Base-by-base conservation (phyloP, 2,329 filamentous ascomycete species). In the Cryphonectria naterciae region DNA sequence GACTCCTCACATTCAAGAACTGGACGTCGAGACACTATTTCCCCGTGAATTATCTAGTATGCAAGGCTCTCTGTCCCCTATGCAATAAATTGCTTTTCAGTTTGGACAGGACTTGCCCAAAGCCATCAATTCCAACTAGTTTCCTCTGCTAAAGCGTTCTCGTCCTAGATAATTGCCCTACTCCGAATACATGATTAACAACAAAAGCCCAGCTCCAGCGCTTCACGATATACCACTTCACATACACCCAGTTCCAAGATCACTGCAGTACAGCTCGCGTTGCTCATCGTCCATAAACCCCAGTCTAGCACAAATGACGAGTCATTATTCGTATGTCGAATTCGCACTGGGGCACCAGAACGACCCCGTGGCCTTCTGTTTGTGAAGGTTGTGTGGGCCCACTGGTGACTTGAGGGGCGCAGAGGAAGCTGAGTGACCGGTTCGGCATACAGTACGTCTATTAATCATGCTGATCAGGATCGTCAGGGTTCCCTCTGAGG, bases 351-450 rank as follows among this genome's bases (percentile, higher is more conserved):
- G 7, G 58, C 35, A 39, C 58, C 6, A 22, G 35, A n/a, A 25
- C 49, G 49, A 67, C 28, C 65, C 52, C 65, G 52, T 67, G 65
- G 65, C 52, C 39, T 10, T 41, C 4, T 35, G 32, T 41, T 32
- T 25, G 39, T 22, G 13, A 39, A 43, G 49, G 49, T 41, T n/a
- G 52, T 67, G 65, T 58, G 65, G 65, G 52, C 35, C 15, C 22
- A 35, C 35, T 22, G 54, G 35, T 35, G 25, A 11, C 13, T 6
- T 54, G 37, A 67, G 65, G 65, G 65, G 65, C 60, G 52, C 28
- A 58, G 35, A 56, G 1, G 19, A 28, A 58, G 65, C 65, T 67
- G 65, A 58, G n/a, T 28, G 52, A 56, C 25, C 25, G 15, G 3
- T 19, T 28, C 52, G 25, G 28, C 54, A 58, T 17, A 39, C 37